These are phyloP conservation scores for Nakazawaea wyomingensis DNA, from an alignment of 805 yeast genomes.

Conservation along the genomic window DNA sequence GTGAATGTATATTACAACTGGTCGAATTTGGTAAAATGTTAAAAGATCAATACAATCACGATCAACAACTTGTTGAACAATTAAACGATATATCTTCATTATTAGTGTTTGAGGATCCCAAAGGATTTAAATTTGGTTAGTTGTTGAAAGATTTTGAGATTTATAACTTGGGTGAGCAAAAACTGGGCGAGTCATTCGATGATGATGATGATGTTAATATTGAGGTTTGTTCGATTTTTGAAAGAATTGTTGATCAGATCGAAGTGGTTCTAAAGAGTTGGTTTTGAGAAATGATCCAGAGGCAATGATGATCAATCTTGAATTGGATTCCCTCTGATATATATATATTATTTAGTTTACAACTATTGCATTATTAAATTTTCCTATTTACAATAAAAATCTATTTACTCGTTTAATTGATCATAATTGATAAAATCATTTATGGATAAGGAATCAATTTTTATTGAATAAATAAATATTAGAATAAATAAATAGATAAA, in stretches of 20 bases:
- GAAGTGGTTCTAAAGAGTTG: constrained; percentile 29
- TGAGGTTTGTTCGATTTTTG: constrained; percentile 37
- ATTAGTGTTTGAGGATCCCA: constrained; percentile 48
- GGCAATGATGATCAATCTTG: constrained; percentile 35
- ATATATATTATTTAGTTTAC: too few species aligned
- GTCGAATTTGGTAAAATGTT: constrained; percentile 35
- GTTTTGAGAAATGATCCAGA: constrained; percentile 26
- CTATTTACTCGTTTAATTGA: too few species aligned
- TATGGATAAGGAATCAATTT: too few species aligned
- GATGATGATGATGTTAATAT: too few species aligned
- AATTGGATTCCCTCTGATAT: constrained; percentile 37
- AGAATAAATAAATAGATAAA: constrained; percentile 7
- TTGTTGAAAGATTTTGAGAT: constrained; percentile 32
- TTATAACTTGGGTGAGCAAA: constrained; percentile 30
- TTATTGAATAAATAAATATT: not conserved
- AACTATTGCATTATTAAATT: too few species aligned
- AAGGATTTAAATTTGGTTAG: constrained; percentile 29
- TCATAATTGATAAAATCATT: too few species aligned
- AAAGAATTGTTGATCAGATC: constrained; percentile 38
- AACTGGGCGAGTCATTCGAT: too few species aligned
- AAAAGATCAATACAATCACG: constrained; percentile 25
- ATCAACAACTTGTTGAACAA: constrained; percentile 30
- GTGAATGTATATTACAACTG: constrained; percentile 25
- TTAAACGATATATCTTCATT: constrained; percentile 44
- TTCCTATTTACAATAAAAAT: too few species aligned